Conservation (phyloP, 2,329 filamentous ascomycete genomes). For the Hortaea sp. region DNA sequence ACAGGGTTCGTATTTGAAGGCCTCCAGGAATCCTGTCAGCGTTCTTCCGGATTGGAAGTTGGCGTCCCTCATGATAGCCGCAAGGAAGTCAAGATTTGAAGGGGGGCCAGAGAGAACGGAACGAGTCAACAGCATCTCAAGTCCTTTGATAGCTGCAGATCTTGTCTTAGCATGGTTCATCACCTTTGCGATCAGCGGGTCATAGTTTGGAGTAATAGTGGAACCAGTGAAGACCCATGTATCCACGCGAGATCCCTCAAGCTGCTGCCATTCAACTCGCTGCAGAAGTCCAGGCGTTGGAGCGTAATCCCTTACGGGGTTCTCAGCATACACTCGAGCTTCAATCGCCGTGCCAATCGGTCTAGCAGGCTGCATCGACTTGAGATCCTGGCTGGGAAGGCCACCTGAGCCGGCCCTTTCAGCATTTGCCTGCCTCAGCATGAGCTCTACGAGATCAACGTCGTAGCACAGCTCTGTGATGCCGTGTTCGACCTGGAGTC, state of each 20-base stretch:
- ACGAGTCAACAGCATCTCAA: constrained; percentile 34
- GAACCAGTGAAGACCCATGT: constrained; percentile 53
- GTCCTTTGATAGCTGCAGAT: constrained; percentile 33
- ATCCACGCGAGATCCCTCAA: constrained; percentile 45
- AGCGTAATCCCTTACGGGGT: constrained; percentile 47
- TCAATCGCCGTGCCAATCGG: constrained; percentile 44
- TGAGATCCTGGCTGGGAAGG: constrained; percentile 31
- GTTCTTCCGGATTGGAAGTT: constrained; percentile 43
- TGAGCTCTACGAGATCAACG: constrained; percentile 45
- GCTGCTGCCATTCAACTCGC: constrained; percentile 44
- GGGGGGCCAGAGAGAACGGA: constrained; percentile 44
- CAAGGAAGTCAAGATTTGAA: constrained; percentile 49
- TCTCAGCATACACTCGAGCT: constrained; percentile 47
- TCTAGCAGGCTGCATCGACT: constrained; percentile 30
- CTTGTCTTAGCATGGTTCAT: constrained; percentile 43
- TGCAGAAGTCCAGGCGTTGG: constrained; percentile 52
- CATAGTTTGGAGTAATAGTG: constrained; percentile 48
- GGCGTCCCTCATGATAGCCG: constrained; percentile 37
- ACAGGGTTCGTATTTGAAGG: constrained; percentile 39
- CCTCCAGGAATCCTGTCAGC: constrained; percentile 46
- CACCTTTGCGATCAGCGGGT: constrained; percentile 29
- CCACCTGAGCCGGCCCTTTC: constrained; percentile 37
- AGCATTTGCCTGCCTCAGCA: constrained; percentile 46
- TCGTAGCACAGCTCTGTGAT: constrained; percentile 48
- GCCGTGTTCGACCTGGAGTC: constrained; percentile 49